Evolutionary conservation across 306 rosid genomes (phyloP).

Genomic region (Chamaecrista fasciculata): DNA sequence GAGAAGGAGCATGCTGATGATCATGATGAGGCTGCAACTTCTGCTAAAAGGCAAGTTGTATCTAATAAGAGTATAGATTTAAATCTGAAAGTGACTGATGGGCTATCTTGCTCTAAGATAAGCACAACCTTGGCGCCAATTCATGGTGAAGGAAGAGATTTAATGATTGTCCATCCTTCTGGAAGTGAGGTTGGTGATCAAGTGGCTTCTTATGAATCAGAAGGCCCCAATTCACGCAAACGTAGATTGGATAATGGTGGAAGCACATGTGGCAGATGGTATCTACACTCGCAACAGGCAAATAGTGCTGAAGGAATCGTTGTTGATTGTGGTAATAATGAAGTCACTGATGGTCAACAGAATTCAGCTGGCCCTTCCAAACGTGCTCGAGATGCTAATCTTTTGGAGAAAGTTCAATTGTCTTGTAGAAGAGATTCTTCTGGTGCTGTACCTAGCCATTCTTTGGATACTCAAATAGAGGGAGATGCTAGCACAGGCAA

Average conservation of each 20-base stretch:
- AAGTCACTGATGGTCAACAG: slow-evolving; percentile 61
- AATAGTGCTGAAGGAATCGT: slow-evolving; percentile 83
- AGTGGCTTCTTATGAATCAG: slow-evolving; percentile 82
- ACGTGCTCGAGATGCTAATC: slow-evolving; percentile 58
- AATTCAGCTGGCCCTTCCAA: slow-evolving; percentile 82
- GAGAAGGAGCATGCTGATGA: slow-evolving; percentile 82
- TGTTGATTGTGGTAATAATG: slow-evolving; percentile 73
- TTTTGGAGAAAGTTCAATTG: slow-evolving; percentile 56
- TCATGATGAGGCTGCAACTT: slow-evolving; percentile 87
- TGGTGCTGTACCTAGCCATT: slow-evolving; percentile 73
- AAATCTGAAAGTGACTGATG: slow-evolving; percentile 71
- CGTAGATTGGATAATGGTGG: slow-evolving; percentile 74
- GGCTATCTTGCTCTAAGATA: slow-evolving; percentile 49
- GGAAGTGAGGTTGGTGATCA: slow-evolving; percentile 87
- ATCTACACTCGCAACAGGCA: slow-evolving; percentile 51
- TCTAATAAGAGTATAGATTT: slow-evolving; percentile 55
- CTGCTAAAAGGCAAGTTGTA: slow-evolving; percentile 51
- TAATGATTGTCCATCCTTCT: slow-evolving; percentile 64
- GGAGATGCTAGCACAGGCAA: slow-evolving; percentile 33
- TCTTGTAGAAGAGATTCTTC: slow-evolving; percentile 51
- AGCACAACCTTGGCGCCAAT: slow-evolving; percentile 47
- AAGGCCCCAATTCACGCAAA: slow-evolving; percentile 75
- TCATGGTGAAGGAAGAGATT: slow-evolving; percentile 64
- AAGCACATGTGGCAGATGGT: slow-evolving; percentile 27
- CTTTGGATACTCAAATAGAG: slow-evolving; percentile 57